Evolutionary conservation across 257 asterid species (phyloP).

Genomic region (Thymus quinquecostatus): DNA sequence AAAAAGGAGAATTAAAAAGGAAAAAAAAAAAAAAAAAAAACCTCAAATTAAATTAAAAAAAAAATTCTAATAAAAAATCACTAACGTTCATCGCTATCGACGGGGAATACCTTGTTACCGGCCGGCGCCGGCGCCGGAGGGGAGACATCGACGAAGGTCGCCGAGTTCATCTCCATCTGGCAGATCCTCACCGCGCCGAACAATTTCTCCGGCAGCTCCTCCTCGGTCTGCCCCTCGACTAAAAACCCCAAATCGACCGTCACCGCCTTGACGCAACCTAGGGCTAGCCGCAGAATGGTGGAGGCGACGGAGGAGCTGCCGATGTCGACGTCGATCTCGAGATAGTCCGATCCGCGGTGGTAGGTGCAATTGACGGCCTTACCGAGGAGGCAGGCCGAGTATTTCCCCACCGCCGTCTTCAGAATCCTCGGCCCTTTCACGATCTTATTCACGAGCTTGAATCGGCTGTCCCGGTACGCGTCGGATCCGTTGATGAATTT

Average conservation of each 20-base stretch:
- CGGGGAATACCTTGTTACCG: conserved; percentile 37
- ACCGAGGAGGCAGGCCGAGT: conserved; percentile 84
- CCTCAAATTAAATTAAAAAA: not conserved
- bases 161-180: conserved; percentile 91
- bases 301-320: conserved; percentile 88
- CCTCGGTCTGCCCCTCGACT: conserved; percentile 78
- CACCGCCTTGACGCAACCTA: conserved; percentile 83
- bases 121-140: conserved; percentile 27
- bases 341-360: conserved; percentile 62
- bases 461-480: conserved; percentile 63
- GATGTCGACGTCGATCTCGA: conserved; percentile 88
- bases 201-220: conserved; percentile 81
- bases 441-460: conserved; percentile 82
- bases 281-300: conserved; percentile 79
- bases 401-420: conserved; percentile 78
- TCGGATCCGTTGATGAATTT: conserved; percentile 74
- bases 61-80: not conserved
- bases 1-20: not conserved
- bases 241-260: conserved; percentile 91
- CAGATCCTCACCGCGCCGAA: conserved; percentile 85
- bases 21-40: not conserved
- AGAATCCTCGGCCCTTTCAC: conserved; percentile 96
- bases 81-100: conserved; percentile 29
- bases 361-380: conserved; percentile 78
- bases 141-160: conserved; percentile 56